These are phyloP conservation scores for Penicillium bovifimosum DNA, from an alignment of 495 filamentous ascomycete genomes.

Conservation along the genomic window DNA sequence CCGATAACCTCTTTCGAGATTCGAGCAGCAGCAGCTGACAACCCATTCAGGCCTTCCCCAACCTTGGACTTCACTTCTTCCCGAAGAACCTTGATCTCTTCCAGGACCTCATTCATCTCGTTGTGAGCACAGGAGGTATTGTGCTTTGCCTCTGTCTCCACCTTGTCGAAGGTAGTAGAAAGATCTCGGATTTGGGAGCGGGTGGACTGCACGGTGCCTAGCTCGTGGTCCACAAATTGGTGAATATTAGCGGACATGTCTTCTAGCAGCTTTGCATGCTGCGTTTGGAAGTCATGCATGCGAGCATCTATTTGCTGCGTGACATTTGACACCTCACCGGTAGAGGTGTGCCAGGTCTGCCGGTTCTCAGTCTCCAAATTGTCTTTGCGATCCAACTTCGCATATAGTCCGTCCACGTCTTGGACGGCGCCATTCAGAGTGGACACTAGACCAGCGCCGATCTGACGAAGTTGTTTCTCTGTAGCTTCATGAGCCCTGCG, in stretches of 20 bases:
- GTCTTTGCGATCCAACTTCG: conserved; percentile 75
- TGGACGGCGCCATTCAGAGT: conserved; percentile 69
- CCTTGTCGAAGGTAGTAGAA: conserved; percentile 56
- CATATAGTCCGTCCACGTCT: conserved; percentile 74
- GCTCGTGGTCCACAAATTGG: conserved; percentile 64
- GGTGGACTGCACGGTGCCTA: conserved; percentile 59
- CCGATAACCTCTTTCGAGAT: conserved; percentile 89
- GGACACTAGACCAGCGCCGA: conserved; percentile 69
- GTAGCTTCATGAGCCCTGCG: conserved; percentile 82
- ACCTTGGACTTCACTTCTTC: conserved; percentile 83
- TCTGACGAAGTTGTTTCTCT: conserved; percentile 63
- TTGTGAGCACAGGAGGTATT: conserved; percentile 69
- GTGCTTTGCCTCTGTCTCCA: conserved; percentile 58
- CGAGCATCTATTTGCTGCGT: conserved; percentile 70
- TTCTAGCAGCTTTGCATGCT: conserved; percentile 65
- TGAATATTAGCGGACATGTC: conserved; percentile 64
- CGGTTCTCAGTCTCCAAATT: conserved; percentile 76
- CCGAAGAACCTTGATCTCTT: conserved; percentile 82
- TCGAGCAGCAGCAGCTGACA: conserved; percentile 77
- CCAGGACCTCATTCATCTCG: conserved; percentile 84
- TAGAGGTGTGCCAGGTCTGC: conserved; percentile 71
- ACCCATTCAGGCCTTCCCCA: conserved; percentile 75
- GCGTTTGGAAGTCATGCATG: conserved; percentile 59
- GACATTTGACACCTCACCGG: conserved; percentile 63
- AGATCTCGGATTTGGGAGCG: conserved; percentile 65